phyloP scores from a whole-genome alignment of 192 early-diverging fungal species.

The Endogone sp. region DNA sequence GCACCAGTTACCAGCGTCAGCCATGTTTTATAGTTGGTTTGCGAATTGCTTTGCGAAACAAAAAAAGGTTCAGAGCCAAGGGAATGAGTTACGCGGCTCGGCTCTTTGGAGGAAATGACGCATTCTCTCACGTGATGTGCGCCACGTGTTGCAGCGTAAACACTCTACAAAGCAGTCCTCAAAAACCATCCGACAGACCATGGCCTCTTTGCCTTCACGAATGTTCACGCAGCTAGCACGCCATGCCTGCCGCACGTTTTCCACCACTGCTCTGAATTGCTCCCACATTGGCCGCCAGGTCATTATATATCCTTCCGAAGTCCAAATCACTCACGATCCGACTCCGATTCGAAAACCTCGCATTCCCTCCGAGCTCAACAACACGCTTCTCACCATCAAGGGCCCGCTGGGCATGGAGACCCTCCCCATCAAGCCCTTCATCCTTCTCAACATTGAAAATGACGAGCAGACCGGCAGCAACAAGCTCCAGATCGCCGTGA shows the following conservation, averaged over 20 bases:
- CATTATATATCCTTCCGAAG: constrained; percentile 71
- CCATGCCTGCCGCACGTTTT: constrained; percentile 22
- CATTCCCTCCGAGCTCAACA: constrained; percentile 52
- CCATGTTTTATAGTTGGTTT: not conserved
- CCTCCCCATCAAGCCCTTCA: constrained; percentile 82
- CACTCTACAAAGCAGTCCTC: not conserved
- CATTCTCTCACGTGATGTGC: not conserved
- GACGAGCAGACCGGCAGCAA: constrained; percentile 21
- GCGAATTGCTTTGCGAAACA: too few relatives aligned
- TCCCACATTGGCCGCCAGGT: constrained; percentile 84
- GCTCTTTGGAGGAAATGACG: too few relatives aligned
- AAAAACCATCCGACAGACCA: not conserved
- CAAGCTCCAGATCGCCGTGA: constrained; percentile 49
- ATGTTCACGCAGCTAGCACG: constrained; percentile 15
- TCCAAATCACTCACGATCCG: constrained; percentile 62
- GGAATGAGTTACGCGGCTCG: too few relatives aligned
- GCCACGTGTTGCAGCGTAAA: too few relatives aligned
- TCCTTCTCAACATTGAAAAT: constrained; percentile 38
- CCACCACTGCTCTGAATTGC: constrained; percentile 30
- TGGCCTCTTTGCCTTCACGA: not conserved
- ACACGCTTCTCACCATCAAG: constrained; percentile 64
- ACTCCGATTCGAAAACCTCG: constrained; percentile 65
- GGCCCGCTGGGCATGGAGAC: constrained; percentile 80
- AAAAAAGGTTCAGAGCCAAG: too few relatives aligned
- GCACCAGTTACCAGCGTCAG: constrained; percentile 75